Base-by-base conservation (phyloP, 2,329 filamentous ascomycete genomes). In the Penicillium frequentans region DNA sequence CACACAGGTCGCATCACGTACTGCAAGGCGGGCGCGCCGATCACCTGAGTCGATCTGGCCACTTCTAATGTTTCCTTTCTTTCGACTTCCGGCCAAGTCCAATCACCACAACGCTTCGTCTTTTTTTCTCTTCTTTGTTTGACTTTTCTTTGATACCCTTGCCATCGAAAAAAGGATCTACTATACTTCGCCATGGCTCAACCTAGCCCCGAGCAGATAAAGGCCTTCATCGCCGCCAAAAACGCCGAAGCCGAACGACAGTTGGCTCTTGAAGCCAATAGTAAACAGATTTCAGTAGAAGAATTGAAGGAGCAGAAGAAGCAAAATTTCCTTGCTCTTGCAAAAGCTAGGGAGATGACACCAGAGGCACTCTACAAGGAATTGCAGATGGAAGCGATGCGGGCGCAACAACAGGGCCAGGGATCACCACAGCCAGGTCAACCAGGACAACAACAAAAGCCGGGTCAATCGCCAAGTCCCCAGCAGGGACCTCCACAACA, bases 231-330 rank as follows among this genome's bases (percentile, higher is more conserved):
- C 24, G 24, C 24, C 24, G 24, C 24, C 24, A 26, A 26, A 26
- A 26, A 26, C 24, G 24, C 24, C 24, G 24, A 26, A 26, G 24
- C 24, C 24, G 24, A 26, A 26, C 24, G 24, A 26, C 24, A 26
- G 24, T 26, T 26, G 24, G 24, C 24, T 26, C 24, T 26, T 26
- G 24, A 26, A 26, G 24, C 24, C 24, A 26, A 26, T 26, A 26
- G 24, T 26, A 26, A 26, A 26, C 24, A 26, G 24, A 26, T 26
- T 26, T 26, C 24, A 26, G 24, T 26, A 26, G 24, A 26, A 26
- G 24, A 96, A 75, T 96, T 96, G 72, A 84, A 96, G 69, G 86
- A 88, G 77, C 74, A 78, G 67, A 78, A 81, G 65, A 74, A 77
- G 29, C 76, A 79, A 62, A 75, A 79, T 52, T 68, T 81, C 80